phyloP scores from a whole-genome alignment of 2,329 filamentous ascomycete species.

The Sclerotinia sclerotiorum region DNA sequence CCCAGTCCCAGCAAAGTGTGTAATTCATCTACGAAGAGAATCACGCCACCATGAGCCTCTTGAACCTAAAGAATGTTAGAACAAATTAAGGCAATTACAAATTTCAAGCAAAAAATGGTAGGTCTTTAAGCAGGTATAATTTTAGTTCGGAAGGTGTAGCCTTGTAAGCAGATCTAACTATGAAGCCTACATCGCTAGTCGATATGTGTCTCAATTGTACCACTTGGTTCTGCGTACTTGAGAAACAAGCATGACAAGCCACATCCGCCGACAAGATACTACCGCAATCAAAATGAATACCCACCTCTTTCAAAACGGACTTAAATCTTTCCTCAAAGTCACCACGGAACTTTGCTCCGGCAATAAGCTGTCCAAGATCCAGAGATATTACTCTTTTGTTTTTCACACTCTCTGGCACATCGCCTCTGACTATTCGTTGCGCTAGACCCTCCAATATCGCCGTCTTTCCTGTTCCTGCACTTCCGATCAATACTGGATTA shows the following conservation, averaged over 20 bases:
- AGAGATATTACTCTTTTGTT: slow-evolving; percentile 86
- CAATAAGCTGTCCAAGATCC: slow-evolving; percentile 89
- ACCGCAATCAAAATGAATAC: slow-evolving; percentile 12
- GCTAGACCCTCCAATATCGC: slow-evolving; percentile 89
- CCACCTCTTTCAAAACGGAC: slow-evolving; percentile 78
- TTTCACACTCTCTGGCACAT: slow-evolving; percentile 94
- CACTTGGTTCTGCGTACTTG: slow-evolving; percentile 13
- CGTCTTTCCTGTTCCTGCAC: slow-evolving; percentile 83
- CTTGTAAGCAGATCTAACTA: slow-evolving; percentile 18
- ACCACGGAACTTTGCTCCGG: slow-evolving; percentile 90
- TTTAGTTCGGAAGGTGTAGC: slow-evolving; percentile 6
- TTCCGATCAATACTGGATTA: slow-evolving; percentile 82
- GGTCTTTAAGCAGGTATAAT: not conserved
- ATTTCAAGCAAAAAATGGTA: slow-evolving; percentile 2
- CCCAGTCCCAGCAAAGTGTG: slow-evolving; percentile 89
- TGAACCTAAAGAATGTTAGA: slow-evolving; percentile 46
- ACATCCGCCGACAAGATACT: not conserved
- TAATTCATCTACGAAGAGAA: slow-evolving; percentile 92
- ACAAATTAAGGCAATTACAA: not conserved
- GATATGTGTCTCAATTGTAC: slow-evolving; percentile 7
- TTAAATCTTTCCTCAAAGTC: slow-evolving; percentile 96
- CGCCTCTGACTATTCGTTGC: slow-evolving; percentile 83
- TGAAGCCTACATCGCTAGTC: not conserved
- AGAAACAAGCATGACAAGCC: not conserved
- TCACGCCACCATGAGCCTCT: slow-evolving; percentile 83